Evolutionary conservation across 352 stramenopile species (phyloP).

Genomic region (Plasmopara muralis): DNA sequence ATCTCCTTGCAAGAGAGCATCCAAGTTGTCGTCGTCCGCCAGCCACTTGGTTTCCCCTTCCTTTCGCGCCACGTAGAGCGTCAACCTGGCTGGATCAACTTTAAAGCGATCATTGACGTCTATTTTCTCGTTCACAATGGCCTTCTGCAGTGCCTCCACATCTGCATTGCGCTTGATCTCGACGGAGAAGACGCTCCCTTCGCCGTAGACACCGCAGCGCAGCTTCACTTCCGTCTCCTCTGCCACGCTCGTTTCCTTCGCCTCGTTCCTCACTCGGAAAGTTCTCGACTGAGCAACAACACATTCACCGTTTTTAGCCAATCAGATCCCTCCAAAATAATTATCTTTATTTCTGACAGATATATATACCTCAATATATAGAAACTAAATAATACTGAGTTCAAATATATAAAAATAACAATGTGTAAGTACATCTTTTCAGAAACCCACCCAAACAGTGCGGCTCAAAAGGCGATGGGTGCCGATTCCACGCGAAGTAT

Average conservation of each 20-base stretch:
- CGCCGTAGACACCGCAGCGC: constrained; percentile 18
- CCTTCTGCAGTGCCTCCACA: constrained; percentile 19
- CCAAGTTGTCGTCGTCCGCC: constrained; percentile 10
- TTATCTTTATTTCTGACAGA: constrained; percentile 6
- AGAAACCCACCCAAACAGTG: neutral
- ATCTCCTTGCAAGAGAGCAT: constrained; percentile 4
- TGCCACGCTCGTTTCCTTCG: neutral
- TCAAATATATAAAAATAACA: constrained; percentile 4
- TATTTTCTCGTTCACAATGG: constrained; percentile 5
- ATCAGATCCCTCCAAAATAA: neutral
- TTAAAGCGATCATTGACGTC: neutral
- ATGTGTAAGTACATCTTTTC: neutral
- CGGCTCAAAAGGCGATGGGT: constrained; percentile 1
- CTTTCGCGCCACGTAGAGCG: constrained; percentile 22
- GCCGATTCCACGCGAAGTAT: constrained; percentile 1
- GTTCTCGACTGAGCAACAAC: neutral
- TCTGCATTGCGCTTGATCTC: constrained; percentile 16
- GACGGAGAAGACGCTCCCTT: constrained; percentile 20
- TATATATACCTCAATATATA: constrained; percentile 1
- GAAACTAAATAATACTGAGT: neutral
- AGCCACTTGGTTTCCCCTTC: constrained; percentile 14
- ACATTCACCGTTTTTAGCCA: neutral
- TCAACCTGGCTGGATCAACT: constrained; percentile 1
- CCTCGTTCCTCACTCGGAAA: neutral
- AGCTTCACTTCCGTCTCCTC: neutral